A percentile compares a stretch with the other conserved stretches of the same genome.
Conservation (phyloP, 768 basidiomycete genomes). For the Sporobolomyces pararoseus region DNA sequence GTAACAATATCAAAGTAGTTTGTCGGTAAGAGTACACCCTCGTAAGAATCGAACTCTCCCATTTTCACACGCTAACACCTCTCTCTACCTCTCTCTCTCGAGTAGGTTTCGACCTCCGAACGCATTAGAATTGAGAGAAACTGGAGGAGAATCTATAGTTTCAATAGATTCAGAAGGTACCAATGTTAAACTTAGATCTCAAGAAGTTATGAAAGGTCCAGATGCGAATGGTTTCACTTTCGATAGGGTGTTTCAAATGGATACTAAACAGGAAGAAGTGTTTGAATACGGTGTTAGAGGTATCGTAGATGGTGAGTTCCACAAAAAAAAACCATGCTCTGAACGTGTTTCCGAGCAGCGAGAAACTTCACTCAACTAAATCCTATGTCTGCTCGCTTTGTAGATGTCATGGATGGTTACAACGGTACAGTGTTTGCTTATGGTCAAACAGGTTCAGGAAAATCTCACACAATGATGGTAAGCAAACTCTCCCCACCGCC, state of each 20-base stretch:
- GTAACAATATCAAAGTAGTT: constrained; percentile 93
- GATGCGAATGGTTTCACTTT: constrained; percentile 98
- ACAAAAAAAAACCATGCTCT: too few relatives aligned
- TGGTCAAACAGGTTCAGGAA: constrained; percentile 78
- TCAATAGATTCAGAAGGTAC: constrained; percentile 80
- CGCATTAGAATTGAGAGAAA: constrained; percentile 76
- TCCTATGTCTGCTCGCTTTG: not conserved
- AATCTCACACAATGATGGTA: constrained; percentile 99
- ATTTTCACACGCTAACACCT: not conserved
- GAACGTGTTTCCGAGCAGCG: too few relatives aligned
- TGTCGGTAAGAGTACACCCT: constrained; percentile 65
- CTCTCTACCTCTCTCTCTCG: not conserved
- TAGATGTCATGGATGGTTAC: constrained; percentile 97
- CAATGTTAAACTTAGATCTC: constrained; percentile 73
- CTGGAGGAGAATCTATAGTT: constrained; percentile 79
- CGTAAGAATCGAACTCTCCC: too few relatives aligned
- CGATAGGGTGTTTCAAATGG: constrained; percentile 91
- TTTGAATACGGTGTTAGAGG: constrained; percentile 99
- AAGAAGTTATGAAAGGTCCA: constrained; percentile 64
- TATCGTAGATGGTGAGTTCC: constrained; percentile 78
- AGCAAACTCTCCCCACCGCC: constrained; percentile 31
- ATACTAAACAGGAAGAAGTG: constrained; percentile 83
- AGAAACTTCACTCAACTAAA: not conserved
- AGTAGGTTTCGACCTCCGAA: constrained; percentile 90
- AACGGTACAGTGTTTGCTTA: constrained; percentile 90